Conservation (phyloP, 495 filamentous ascomycete species). For the Penicillium fimorum region DNA sequence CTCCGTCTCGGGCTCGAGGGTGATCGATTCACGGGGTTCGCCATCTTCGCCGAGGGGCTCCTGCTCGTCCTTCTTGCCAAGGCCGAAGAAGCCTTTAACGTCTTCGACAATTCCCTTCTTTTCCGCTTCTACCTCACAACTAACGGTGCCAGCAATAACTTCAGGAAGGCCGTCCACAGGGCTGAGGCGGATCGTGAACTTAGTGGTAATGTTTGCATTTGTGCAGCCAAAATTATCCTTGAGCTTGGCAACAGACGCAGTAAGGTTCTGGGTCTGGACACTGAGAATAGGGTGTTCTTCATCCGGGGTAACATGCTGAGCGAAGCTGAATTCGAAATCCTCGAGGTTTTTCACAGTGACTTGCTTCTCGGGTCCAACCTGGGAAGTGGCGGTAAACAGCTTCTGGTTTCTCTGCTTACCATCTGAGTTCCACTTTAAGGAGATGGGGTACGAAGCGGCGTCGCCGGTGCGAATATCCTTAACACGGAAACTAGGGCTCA, state of each 20-base stretch:
- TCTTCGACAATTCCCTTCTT: conserved; percentile 86
- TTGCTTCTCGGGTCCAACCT: conserved; percentile 77
- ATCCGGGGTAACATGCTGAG: conserved; percentile 60
- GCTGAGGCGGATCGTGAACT: conserved; percentile 70
- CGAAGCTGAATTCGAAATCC: conserved; percentile 80
- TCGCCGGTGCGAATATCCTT: conserved; percentile 90
- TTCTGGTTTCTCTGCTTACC: conserved; percentile 65
- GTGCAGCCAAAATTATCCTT: conserved; percentile 74
- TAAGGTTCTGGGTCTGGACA: conserved; percentile 78
- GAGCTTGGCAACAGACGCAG: conserved; percentile 71
- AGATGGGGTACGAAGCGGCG: conserved; percentile 65
- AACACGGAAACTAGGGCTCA: conserved; percentile 92
- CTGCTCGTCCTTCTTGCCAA: conserved; percentile 85
- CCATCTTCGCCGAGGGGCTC: conserved; percentile 66
- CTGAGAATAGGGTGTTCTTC: conserved; percentile 48
- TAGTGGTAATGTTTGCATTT: conserved; percentile 72
- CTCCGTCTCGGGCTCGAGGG: conserved; percentile 50
- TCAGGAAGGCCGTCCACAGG: conserved; percentile 79
- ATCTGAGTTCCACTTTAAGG: conserved; percentile 63
- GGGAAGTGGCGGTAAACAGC: conserved; percentile 78
- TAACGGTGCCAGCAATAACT: conserved; percentile 69
- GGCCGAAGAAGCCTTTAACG: conserved; percentile 92
- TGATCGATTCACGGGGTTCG: conserved; percentile 47
- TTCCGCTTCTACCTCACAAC: conserved; percentile 74
- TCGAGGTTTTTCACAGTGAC: conserved; percentile 81